Evolutionary conservation across 495 filamentous ascomycete species (phyloP), one percentile per base, ranked within the genome.

Genomic region (Hyaloscypha hepaticicola): DNA sequence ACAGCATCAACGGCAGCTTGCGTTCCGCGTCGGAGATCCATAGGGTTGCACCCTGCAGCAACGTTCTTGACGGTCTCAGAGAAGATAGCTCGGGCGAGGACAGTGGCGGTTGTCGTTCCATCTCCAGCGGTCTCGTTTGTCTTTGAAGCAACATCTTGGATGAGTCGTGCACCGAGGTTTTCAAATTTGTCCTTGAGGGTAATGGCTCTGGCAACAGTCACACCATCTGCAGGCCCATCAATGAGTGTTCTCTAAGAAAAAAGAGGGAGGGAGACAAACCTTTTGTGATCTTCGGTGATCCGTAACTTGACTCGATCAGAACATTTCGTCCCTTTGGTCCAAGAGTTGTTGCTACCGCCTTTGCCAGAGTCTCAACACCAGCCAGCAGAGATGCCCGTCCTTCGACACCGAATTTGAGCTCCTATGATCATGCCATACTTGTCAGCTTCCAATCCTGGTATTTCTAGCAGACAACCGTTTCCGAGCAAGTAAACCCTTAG

Each of bases 41-140:
- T 99, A 64, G 95, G 95, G 83, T 98, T 99, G 89, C 96, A 99
- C 69, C 95, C 95, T 63, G 95, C 96, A 68, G 95, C 95, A 69
- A 99, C 95, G 78, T 99, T 99, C 88, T 98, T 98, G 74, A 98
- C 95, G 52, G 93, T 97, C 85, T 98, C 96, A 77, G 95, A 95
- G 86, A 99, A 99, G 82, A 99, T 99, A 74, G 94, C 92, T 71
- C 94, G 92, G 70, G 93, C 96, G 57, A 99, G 90, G 72, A 97
- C 93, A 62, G 95, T 99, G 66, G 95, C 95, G 61, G 92, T 96
- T 65, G 95, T 99, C 67, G 95, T 99, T 78, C 95, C 95, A 75
- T 99, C 95, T 88, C 95, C 95, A 65, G 95, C 95, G 72, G 92
- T 86, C 80, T 99, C 95, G 83, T 99, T 99, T 68, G 95, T 99